Conservation (phyloP, 192 early-diverging fungal species). For the Dissophora globulifera region DNA sequence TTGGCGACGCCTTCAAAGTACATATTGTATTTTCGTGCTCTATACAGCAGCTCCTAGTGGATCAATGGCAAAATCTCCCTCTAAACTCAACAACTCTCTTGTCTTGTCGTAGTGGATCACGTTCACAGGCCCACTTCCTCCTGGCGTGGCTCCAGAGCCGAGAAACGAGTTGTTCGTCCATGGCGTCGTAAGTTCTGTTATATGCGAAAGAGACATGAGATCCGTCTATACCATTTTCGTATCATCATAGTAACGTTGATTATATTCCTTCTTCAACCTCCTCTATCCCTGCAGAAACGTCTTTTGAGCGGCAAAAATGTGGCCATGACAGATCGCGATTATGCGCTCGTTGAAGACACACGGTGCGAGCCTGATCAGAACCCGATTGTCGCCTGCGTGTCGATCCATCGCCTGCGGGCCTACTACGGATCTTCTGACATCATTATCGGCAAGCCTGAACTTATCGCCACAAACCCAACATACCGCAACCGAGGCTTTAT, state of each 20-base stretch:
- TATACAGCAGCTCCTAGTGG: neutral
- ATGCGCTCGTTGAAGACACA: slow-evolving; percentile 34
- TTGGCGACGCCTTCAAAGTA: slow-evolving; percentile 28
- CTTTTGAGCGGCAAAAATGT: slow-evolving; percentile 21
- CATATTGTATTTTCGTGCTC: neutral
- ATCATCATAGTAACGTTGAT: too few species aligned
- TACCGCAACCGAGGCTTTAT: slow-evolving; percentile 24
- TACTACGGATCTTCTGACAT: slow-evolving; percentile 25
- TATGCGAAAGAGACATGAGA: too few species aligned
- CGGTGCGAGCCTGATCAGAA: slow-evolving; percentile 9
- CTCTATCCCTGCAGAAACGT: slow-evolving; percentile 18
- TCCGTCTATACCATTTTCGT: too few species aligned
- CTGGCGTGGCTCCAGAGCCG: slow-evolving; percentile 4
- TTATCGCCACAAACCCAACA: slow-evolving; percentile 22
- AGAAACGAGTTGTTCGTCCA: neutral
- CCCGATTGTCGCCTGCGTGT: slow-evolving; percentile 31
- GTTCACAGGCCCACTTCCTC: neutral
- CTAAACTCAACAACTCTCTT: neutral
- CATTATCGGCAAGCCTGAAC: slow-evolving; percentile 23
- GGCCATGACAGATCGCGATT: slow-evolving; percentile 26
- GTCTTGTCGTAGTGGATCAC: neutral
- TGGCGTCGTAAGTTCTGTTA: slow-evolving; percentile 6
- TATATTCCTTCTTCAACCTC: neutral
- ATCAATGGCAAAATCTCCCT: neutral
- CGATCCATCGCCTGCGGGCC: slow-evolving; percentile 15